phyloP scores from a whole-genome alignment of 2,329 filamentous ascomycete genomes.

The Botrytis fabae region DNA sequence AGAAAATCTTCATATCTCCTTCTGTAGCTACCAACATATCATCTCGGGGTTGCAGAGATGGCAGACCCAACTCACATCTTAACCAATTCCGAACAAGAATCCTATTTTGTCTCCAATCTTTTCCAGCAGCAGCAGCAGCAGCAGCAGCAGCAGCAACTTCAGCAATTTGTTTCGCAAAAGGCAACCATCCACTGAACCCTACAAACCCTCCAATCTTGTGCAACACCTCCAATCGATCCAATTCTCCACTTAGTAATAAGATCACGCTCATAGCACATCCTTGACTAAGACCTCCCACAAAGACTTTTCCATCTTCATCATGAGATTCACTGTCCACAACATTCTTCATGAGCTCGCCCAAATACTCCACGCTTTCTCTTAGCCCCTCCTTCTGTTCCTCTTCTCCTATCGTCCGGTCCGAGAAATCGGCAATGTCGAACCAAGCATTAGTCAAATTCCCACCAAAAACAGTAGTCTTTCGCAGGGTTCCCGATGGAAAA shows the following conservation, averaged over 20 bases:
- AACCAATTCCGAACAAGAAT: slow-evolving; percentile 6
- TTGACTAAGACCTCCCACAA: slow-evolving; percentile 33
- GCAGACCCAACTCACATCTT: not conserved
- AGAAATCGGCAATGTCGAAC: slow-evolving; percentile 36
- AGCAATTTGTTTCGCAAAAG: slow-evolving; percentile 29
- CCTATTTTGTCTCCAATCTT: not conserved
- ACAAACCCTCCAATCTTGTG: slow-evolving; percentile 26
- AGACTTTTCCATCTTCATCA: slow-evolving; percentile 7
- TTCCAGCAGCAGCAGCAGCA: not conserved
- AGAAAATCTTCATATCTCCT: slow-evolving; percentile 15
- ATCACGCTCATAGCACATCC: slow-evolving; percentile 33
- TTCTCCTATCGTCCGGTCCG: slow-evolving; percentile 32
- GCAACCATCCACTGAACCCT: slow-evolving; percentile 37
- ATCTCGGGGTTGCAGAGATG: not conserved
- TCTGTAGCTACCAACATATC: not conserved
- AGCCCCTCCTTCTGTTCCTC: slow-evolving; percentile 22
- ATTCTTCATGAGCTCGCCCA: slow-evolving; percentile 23
- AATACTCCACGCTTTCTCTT: slow-evolving; percentile 26
- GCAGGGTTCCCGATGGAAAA: slow-evolving; percentile 31
- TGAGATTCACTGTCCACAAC: slow-evolving; percentile 23
- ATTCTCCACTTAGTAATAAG: slow-evolving; percentile 29
- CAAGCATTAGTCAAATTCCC: slow-evolving; percentile 34
- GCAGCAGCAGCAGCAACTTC: not conserved
- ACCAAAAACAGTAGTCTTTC: slow-evolving; percentile 30
- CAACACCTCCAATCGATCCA: slow-evolving; percentile 1